Evolutionary conservation across 208 protist genomes (phyloP).

Genomic region (Borovskyia barvae): DNA sequence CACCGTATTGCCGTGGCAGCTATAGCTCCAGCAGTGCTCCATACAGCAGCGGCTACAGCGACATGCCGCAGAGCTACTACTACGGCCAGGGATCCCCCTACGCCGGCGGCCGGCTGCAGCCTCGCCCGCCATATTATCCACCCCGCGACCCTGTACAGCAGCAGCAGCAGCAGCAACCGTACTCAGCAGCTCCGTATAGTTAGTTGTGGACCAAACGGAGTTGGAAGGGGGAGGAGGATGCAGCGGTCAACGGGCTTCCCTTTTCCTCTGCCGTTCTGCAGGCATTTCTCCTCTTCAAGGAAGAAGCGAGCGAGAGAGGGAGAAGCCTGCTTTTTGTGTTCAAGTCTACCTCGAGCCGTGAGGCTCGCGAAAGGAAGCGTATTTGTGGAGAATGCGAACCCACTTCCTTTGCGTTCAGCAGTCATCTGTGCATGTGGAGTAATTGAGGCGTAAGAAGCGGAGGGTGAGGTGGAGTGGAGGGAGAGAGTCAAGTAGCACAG

Average conservation of each 20-base stretch:
- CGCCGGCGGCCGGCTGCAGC: slow-evolving; percentile 32
- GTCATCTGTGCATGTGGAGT: no score
- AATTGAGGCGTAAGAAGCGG: no score
- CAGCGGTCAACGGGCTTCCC: background rate
- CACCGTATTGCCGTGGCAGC: slow-evolving; percentile 9
- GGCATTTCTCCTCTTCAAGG: background rate
- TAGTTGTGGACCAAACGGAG: background rate
- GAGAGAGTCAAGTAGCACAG: no score
- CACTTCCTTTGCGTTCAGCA: no score
- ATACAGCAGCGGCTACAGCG: slow-evolving; percentile 20
- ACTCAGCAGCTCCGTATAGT: background rate
- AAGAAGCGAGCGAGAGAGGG: background rate
- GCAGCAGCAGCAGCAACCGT: slow-evolving; percentile 16
- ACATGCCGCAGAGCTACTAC: slow-evolving; percentile 22
- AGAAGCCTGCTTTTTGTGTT: no score
- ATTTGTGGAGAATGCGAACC: no score
- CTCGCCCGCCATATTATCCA: slow-evolving; percentile 46
- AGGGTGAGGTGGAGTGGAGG: no score
- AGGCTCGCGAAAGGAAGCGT: no score
- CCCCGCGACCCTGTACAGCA: slow-evolving; percentile 22
- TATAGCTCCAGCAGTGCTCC: slow-evolving; percentile 12
- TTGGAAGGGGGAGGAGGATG: background rate
- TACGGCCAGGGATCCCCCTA: slow-evolving; percentile 16
- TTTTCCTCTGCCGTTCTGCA: background rate
- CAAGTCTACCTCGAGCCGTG: no score